Base-by-base conservation (phyloP, 352 stramenopile species). In the Globisporangium megalacanthum region DNA sequence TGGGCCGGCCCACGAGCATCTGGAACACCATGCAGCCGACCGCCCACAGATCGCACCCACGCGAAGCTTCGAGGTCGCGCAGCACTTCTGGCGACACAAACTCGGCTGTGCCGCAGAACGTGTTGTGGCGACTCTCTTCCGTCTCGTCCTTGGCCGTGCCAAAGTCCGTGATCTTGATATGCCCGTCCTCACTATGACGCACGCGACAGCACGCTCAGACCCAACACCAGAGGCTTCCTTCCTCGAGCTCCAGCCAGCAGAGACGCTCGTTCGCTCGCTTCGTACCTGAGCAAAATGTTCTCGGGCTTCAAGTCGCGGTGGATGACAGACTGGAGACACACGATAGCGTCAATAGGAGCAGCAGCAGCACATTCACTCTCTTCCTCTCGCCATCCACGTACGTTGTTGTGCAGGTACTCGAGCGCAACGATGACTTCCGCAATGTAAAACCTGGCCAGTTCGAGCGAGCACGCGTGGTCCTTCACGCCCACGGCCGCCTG, bases 301-400 rank as follows among this genome's bases (percentile, higher is more conserved):
- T 97, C 88, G 1, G 88, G 88, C 60, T 97, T 97, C 25, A 99
- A 88, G 66, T 99, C 96, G 39, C 96, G 73, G 68, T 99, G 96
- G 59, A 99, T 98, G 8, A 99, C 76, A 50, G 94, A 79, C 58
- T 96, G 52, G 7, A 31, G 13, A 31, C 11, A 6, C 11, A 6
- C 15, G 11, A 47, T 22, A 5, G 3, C 15, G 10, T 8, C 15
- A 19, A 14, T 22, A 20, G 15, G 45, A 49, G 6, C 6, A 33
- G 45, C 7, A 14, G 6, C 6, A 29, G n/a, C 3, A 19, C 1
- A 7, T 5, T 25, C n/a, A 47, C 44, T 22, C 14, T 6, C 44
- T n/a, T n/a, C n/a, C 5, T 19, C 42, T 25, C 17, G 4, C 42
- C 3, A 7, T 19, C 17, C 1, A 59, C 67, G 45, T 59, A 79